These are phyloP conservation scores for Crucibulum laeve DNA, from an alignment of 768 basidiomycete genomes.

Conservation along the genomic window DNA sequence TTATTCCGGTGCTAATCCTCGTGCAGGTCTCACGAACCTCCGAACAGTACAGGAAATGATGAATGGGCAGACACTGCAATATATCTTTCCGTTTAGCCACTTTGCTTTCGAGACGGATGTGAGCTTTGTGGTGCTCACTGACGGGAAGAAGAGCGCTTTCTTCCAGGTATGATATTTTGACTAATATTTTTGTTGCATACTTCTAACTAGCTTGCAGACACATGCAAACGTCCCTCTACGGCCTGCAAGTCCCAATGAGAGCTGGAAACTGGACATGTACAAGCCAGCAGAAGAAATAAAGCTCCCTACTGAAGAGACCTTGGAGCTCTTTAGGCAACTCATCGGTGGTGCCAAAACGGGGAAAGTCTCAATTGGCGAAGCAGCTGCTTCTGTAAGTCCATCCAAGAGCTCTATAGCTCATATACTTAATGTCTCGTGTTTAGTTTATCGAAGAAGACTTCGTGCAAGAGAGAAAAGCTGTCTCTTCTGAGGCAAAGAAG, in stretches of 20 bases:
- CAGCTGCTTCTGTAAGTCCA: slow-evolving; percentile 51
- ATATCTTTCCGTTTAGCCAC: slow-evolving; percentile 62
- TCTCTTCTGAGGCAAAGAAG: slow-evolving; percentile 11
- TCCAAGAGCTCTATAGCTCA: background rate
- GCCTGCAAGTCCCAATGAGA: slow-evolving; percentile 11
- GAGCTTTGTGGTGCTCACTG: slow-evolving; percentile 55
- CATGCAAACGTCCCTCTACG: slow-evolving; percentile 49
- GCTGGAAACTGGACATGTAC: slow-evolving; percentile 35
- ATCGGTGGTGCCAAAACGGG: slow-evolving; percentile 60
- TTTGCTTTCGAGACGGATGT: slow-evolving; percentile 74
- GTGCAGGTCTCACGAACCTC: slow-evolving; percentile 58
- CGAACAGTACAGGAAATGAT: slow-evolving; percentile 61
- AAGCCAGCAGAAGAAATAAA: slow-evolving; percentile 36
- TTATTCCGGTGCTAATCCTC: background rate
- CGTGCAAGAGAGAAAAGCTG: slow-evolving; percentile 39
- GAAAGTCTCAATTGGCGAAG: slow-evolving; percentile 46
- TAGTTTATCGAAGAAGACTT: slow-evolving; percentile 81
- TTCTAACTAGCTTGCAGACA: slow-evolving; percentile 39
- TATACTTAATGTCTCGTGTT: slow-evolving; percentile 1
- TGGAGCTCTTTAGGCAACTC: slow-evolving; percentile 54
- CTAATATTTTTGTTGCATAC: background rate
- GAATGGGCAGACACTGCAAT: slow-evolving; percentile 60
- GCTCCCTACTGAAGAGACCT: slow-evolving; percentile 40
- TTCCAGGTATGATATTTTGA: slow-evolving; percentile 49
- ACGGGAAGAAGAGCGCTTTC: slow-evolving; percentile 68